Base-by-base conservation (phyloP, 768 basidiomycete species). In the Royoungia palumana region DNA sequence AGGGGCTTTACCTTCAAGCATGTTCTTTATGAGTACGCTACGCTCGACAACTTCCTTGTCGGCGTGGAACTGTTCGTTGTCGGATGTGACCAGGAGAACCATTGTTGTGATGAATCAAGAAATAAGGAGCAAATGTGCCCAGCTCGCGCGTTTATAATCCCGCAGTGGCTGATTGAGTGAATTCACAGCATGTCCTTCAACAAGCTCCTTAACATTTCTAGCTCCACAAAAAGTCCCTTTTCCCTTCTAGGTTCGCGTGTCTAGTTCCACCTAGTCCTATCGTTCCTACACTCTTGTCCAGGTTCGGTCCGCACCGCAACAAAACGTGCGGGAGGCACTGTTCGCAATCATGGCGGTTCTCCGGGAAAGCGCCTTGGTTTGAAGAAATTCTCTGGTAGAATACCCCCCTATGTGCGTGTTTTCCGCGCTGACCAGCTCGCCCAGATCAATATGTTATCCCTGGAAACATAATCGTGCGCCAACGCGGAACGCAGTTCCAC, bases 21-120 rank as follows among this genome's bases (percentile, higher is more conserved):
- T 97, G 78, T 96, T 95, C 79, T 95, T 96, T 72, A 99, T 96
- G 61, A 99, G 82, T 10, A 95, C 93, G 54, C 84, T 87, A 69
- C 96, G 89, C 74, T 94, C 90, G 47, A 92, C 92, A 48, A 99
- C 90, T 48, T 94, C 89, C 71, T 86, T 90, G 66, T 97, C 94
- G 56, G 94, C 89, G 44, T 80, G 78, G 74, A 95, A 99, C 55
- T 87, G 83, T 72, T 97, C 96, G 59, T 90, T 93, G 70, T 99
- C 96, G 39, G 95, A 97, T 34, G 92, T 94, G 66, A 85, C 81
- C 72, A 94, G 87, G 60, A 84, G 80, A 65, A 92, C 87, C 85
- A 90, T 90, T 64, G 53, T 36, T 39, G 39, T 47, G 55, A 35
- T n/a, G n/a, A n/a, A n/a, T n/a, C 35, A 32, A 21, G 21, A 30